Base-by-base conservation (phyloP, 352 stramenopile genomes). In the Globisporangium solare region DNA sequence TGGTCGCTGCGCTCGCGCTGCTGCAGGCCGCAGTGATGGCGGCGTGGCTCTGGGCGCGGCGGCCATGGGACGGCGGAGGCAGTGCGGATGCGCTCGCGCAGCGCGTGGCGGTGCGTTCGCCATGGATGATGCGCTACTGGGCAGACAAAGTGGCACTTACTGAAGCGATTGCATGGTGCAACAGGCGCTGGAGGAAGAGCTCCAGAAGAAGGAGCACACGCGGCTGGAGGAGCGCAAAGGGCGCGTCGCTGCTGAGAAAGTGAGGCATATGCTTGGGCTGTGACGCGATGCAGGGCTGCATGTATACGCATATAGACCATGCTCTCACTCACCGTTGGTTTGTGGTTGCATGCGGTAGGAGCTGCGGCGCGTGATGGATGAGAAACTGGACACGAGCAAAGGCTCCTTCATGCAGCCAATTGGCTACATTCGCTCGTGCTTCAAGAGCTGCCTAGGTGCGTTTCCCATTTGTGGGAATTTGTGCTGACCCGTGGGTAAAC, bases 331-430 rank as follows among this genome's bases (percentile, higher is more conserved):
- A 18, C 13, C 47, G 2, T 50, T 12, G 8, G 13, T 27, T 1
- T 40, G 5, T 21, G 40, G 12, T n/a, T 20, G 27, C 27, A 11
- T 35, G 8, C 41, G 27, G 0, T 48, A 91, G 79, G 80, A 94
- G 41, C 54, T 92, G 51, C 70, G 84, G 11, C 69, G 67, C 39
- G 69, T 92, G 48, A 83, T 90, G 76, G 69, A 89, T 6, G 71
- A 86, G 49, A 88, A 94, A 60, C 55, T 91, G 20, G 73, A 95
- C 51, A 90, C 77, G 15, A 83, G 68, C 54, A 79, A 88, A 51
- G 85, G 81, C 18, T 79, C 80, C 49, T 89, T 79, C 50, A 79
- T 94, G 55, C 82, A 96, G 54, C 63, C 85, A 32, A 80, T 96
- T n/a, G 87, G 78, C 6, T 60, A 62, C 7, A 71, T 94, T 11